Evolutionary conservation across 805 yeast species (phyloP), one percentile per base, ranked within the genome.

Genomic region (Nakazawaea peltata): DNA sequence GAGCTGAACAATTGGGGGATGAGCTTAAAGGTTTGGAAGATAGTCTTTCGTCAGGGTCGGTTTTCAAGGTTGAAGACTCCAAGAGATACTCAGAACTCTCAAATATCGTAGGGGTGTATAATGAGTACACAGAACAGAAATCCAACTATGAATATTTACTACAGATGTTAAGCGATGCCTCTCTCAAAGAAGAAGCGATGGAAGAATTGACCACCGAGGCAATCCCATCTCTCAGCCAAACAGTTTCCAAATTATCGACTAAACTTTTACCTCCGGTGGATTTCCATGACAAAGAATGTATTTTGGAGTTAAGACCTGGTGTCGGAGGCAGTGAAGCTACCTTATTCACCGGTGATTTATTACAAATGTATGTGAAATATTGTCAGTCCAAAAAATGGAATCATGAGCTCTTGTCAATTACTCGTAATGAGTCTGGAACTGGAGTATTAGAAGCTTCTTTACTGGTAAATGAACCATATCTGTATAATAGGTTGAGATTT

Each of bases 261-360:
- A 65, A 69, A 28, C 61, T 92, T 4, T 57, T 90, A 16, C 96
- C 97, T 2, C 74, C 83, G 3, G 79, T 81, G 44, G 78, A 76
- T 30, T 83, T 81, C 53, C 71, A 79, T 3, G 92, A 83, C 30
- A 75, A 73, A 42, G 76, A 92, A 0, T 80, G 95, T 31, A 62
- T 92, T 2, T 44, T 92, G 14, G 98, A 92, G 54, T 58, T 92
- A 11, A 67, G 97, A 39, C 97, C 97, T 0, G 98, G 98, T 6
- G 86, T 90, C 2, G 98, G 98, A 12, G 98, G 98, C 3, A 73
- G 78, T 5, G 98, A 92, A 51, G 96, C 98, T 0, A 77, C 79
- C 52, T 70, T 92, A 11, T 92, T 92, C 56, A 74, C 97, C 0
- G 71, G 70, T 26, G 92, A 92, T 50, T 59, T 92, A 38, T 56